These are phyloP conservation scores for Nicotiana undulata DNA, from an alignment of 257 asterid species.

Conservation along the genomic window DNA sequence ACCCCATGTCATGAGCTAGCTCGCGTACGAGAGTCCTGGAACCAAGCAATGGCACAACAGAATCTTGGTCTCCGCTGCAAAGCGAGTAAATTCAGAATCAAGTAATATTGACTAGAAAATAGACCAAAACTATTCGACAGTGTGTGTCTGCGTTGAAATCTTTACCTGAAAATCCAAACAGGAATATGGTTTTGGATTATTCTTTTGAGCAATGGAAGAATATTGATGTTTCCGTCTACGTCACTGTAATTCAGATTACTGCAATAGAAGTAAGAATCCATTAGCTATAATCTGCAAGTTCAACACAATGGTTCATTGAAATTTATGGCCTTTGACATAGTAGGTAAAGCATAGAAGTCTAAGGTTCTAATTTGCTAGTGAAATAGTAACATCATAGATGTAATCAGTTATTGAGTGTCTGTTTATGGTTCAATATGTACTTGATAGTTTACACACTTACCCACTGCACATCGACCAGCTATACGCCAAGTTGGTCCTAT, in stretches of 20 bases:
- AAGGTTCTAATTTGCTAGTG: not conserved
- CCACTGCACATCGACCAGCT: slow-evolving; percentile 77
- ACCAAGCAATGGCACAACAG: slow-evolving; percentile 91
- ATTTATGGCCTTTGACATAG: not conserved
- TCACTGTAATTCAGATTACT: slow-evolving; percentile 43
- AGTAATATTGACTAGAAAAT: not conserved
- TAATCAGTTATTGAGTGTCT: not conserved
- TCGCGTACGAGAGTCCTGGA: slow-evolving; percentile 87
- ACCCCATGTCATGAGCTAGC: slow-evolving; percentile 65
- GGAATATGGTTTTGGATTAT: slow-evolving; percentile 48
- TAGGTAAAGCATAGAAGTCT: not conserved
- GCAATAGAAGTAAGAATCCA: slow-evolving; percentile 6
- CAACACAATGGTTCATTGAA: not conserved
- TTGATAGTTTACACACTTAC: slow-evolving; percentile 29
- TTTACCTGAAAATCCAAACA: slow-evolving; percentile 78
- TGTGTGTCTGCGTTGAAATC: not conserved
- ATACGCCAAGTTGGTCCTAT: slow-evolving; percentile 72
- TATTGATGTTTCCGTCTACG: slow-evolving; percentile 54
- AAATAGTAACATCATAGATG: not conserved
- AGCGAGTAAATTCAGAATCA: not conserved
- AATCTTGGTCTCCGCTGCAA: slow-evolving; percentile 96
- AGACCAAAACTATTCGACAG: not conserved
- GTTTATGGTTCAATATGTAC: not conserved
- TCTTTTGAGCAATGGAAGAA: slow-evolving; percentile 70
- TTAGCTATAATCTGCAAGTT: not conserved